Conservation (phyloP, 352 stramenopile genomes). For the Phytophthora chlamydospora region DNA sequence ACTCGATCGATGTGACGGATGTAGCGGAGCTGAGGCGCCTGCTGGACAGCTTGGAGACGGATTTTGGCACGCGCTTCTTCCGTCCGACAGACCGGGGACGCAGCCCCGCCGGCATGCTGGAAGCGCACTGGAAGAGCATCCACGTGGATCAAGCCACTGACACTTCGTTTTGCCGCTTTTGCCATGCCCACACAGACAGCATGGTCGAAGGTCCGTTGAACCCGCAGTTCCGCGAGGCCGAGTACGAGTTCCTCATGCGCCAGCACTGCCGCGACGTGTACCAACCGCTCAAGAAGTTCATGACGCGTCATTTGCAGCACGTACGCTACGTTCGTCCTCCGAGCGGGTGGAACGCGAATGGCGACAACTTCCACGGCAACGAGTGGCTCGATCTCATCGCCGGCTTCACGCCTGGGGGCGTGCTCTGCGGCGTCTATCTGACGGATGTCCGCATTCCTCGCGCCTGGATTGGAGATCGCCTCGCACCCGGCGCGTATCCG, state of each 20-base stretch:
- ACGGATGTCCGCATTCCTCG: conserved; percentile 27
- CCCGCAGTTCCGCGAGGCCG: conserved; percentile 31
- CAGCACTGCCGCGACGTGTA: conserved; percentile 38
- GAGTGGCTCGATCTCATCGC: conserved; percentile 36
- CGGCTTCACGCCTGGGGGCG: conserved; percentile 22
- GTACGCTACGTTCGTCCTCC: conserved; percentile 27
- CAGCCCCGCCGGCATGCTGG: conserved; percentile 21
- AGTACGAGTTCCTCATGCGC: conserved; percentile 39
- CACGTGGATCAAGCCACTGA: conserved; percentile 27
- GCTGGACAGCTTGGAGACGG: conserved; percentile 21
- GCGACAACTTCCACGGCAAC: conserved; percentile 23
- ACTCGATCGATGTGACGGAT: conserved; percentile 28
- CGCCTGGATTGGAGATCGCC: conserved; percentile 13
- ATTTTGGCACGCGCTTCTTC: conserved; percentile 31
- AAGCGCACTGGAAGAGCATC: conserved; percentile 33
- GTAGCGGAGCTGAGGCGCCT: conserved; percentile 19
- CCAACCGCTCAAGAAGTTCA: conserved; percentile 38
- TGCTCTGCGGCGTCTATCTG: conserved; percentile 38
- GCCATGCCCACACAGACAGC: conserved; percentile 23
- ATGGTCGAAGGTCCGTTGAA: conserved; percentile 34
- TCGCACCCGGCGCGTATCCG: conserved; percentile 35
- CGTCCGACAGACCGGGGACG: not conserved
- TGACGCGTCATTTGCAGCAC: conserved; percentile 36
- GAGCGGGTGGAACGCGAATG: conserved; percentile 20
- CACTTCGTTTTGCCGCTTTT: conserved; percentile 30